These are phyloP conservation scores for Neodidymelliopsis sp. DNA, from an alignment of 2,329 filamentous ascomycete species.

Conservation along the genomic window DNA sequence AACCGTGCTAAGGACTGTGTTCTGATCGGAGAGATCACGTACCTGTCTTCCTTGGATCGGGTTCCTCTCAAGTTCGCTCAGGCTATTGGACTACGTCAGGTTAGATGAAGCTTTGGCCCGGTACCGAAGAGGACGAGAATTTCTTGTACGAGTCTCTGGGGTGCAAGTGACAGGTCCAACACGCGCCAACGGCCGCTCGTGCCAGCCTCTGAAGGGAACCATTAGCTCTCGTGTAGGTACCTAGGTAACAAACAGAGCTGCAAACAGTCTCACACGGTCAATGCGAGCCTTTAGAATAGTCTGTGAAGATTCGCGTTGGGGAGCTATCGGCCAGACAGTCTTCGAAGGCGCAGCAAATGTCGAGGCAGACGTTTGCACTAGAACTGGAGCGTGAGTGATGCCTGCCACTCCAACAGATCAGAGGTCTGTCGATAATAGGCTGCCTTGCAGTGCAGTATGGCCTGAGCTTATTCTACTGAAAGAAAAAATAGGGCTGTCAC, in stretches of 20 bases:
- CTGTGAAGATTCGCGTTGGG: not conserved
- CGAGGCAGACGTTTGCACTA: not conserved
- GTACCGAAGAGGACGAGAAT: not conserved
- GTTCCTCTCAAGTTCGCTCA: no score
- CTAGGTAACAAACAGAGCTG: not conserved
- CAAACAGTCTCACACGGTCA: not conserved
- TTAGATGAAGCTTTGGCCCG: not conserved
- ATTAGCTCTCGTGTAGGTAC: not conserved
- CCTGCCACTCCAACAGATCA: not conserved
- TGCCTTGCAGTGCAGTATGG: not conserved
- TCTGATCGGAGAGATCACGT: not conserved
- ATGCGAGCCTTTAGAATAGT: not conserved
- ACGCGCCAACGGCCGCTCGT: conserved; percentile 21
- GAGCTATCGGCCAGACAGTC: not conserved
- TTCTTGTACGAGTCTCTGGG: conserved; percentile 4
- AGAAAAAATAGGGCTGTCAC: not conserved
- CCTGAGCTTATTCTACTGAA: not conserved
- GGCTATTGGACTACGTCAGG: not conserved
- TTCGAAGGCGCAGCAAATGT: not conserved
- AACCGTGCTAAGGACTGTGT: not conserved
- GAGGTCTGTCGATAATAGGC: not conserved
- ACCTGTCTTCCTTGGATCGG: no score
- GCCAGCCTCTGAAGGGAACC: conserved; percentile 11
- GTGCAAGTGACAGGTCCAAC: conserved; percentile 25
- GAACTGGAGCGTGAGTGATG: not conserved